A percentile compares a stretch with the other conserved stretches of the same genome.
phyloP scores from a whole-genome alignment of 495 filamentous ascomycete genomes.

The Aspergillus carlsbadensis region DNA sequence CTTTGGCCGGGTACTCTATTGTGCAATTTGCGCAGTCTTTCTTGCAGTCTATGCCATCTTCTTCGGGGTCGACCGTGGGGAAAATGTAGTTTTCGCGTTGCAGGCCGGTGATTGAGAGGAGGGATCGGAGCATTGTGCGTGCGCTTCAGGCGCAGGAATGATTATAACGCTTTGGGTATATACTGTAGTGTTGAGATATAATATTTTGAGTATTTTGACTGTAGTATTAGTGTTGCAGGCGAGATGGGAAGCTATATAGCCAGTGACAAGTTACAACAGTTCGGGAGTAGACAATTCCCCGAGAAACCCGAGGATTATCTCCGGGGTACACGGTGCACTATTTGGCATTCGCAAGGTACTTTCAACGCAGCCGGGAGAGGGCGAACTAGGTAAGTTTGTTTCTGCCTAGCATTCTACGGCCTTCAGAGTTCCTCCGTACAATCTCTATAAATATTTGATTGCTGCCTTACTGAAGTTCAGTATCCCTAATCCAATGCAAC shows the following conservation, averaged over 20 bases:
- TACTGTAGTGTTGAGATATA: neutral
- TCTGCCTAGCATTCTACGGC: too few species aligned
- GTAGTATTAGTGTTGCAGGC: neutral
- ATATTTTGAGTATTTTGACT: neutral
- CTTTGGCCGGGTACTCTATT: conserved; percentile 68
- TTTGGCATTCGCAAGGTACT: too few species aligned
- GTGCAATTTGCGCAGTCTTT: conserved; percentile 83
- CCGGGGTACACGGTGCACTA: neutral
- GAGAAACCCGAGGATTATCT: conserved; percentile 4
- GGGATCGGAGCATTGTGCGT: conserved; percentile 35
- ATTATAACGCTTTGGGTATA: neutral
- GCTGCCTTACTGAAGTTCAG: too few species aligned
- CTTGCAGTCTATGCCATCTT: conserved; percentile 82
- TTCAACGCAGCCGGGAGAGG: too few species aligned
- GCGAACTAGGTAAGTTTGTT: too few species aligned
- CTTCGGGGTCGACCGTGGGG: conserved; percentile 57
- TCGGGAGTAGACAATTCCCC: conserved; percentile 2
- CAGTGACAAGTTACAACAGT: neutral
- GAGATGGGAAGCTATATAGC: neutral
- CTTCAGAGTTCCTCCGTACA: too few species aligned
- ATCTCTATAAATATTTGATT: too few species aligned
- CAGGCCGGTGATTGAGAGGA: conserved; percentile 31
- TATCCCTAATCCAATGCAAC: too few species aligned
- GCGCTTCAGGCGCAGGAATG: neutral
- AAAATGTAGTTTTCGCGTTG: conserved; percentile 36